Conservation (phyloP, 352 stramenopile genomes). For the Pythium monospermum region DNA sequence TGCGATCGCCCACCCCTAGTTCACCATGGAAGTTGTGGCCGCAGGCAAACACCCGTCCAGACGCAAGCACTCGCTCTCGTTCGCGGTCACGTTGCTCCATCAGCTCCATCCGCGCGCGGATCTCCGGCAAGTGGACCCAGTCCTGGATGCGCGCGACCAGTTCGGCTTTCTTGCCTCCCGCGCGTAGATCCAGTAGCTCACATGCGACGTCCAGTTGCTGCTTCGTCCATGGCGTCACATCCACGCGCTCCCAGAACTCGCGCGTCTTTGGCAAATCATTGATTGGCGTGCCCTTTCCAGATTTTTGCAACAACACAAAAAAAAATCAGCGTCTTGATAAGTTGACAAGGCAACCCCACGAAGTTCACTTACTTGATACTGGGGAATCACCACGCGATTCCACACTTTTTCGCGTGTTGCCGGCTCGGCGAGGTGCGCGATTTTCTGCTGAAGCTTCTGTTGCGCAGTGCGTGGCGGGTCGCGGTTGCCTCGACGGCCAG, state of each 20-base stretch:
- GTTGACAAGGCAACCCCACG: no score
- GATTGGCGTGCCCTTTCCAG: slow-evolving; percentile 33
- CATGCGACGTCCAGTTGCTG: slow-evolving; percentile 50
- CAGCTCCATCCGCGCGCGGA: slow-evolving; percentile 29
- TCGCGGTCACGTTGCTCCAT: slow-evolving; percentile 32
- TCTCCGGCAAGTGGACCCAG: slow-evolving; percentile 60
- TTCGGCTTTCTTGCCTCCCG: slow-evolving; percentile 49
- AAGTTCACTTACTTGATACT: slow-evolving; percentile 39
- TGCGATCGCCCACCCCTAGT: slow-evolving; percentile 51
- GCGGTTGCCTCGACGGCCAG: slow-evolving; percentile 14
- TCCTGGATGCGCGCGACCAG: slow-evolving; percentile 63
- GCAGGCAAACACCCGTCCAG: slow-evolving; percentile 58
- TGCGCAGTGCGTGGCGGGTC: slow-evolving; percentile 25
- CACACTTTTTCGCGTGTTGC: slow-evolving; percentile 47
- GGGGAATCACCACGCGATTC: slow-evolving; percentile 31
- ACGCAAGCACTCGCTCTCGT: slow-evolving; percentile 33
- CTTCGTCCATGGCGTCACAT: slow-evolving; percentile 49
- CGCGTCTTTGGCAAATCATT: slow-evolving; percentile 55
- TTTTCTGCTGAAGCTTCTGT: slow-evolving; percentile 36
- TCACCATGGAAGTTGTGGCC: slow-evolving; percentile 63
- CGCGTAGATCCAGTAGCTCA: slow-evolving; percentile 47
- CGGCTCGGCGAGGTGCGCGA: slow-evolving; percentile 41
- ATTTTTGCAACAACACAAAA: neutral
- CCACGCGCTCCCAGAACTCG: slow-evolving; percentile 50
- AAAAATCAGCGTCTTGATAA: no score